These are phyloP conservation scores for Paradendryphiella salina DNA, from an alignment of 2,329 filamentous ascomycete species.

Conservation along the genomic window DNA sequence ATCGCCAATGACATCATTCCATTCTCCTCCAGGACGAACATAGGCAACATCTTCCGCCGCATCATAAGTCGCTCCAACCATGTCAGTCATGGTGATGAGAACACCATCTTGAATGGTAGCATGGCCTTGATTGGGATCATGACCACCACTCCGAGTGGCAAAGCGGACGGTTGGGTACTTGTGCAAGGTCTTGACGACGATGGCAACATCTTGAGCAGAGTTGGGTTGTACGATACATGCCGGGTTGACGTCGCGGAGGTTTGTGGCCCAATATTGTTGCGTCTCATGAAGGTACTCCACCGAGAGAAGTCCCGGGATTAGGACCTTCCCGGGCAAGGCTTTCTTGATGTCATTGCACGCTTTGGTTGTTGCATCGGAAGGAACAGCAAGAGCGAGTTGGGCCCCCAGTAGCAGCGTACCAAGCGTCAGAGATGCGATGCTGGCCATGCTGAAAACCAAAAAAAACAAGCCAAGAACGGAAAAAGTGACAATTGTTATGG, in stretches of 20 bases:
- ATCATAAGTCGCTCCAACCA: slow-evolving; percentile 45
- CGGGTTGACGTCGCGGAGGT: slow-evolving; percentile 24
- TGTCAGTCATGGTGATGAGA: slow-evolving; percentile 43
- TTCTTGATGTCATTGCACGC: slow-evolving; percentile 26
- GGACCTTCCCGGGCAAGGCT: slow-evolving; percentile 25
- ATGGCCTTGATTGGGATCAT: slow-evolving; percentile 46
- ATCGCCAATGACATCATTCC: slow-evolving; percentile 46
- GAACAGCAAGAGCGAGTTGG: slow-evolving; percentile 11
- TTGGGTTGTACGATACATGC: slow-evolving; percentile 33
- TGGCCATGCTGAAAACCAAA: slow-evolving; percentile 8
- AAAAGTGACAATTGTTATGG: background rate
- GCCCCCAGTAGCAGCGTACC: slow-evolving; percentile 13
- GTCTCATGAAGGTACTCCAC: slow-evolving; percentile 25
- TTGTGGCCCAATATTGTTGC: slow-evolving; percentile 29
- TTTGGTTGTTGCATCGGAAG: slow-evolving; percentile 21
- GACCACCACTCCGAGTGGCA: slow-evolving; percentile 40
- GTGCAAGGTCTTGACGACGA: slow-evolving; percentile 29
- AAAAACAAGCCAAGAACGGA: background rate
- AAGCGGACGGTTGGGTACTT: slow-evolving; percentile 29
- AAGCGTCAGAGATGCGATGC: slow-evolving; percentile 2
- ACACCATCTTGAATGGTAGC: slow-evolving; percentile 45
- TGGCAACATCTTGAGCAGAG: slow-evolving; percentile 29
- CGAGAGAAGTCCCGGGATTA: slow-evolving; percentile 22
- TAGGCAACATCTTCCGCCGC: slow-evolving; percentile 41
- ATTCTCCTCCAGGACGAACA: slow-evolving; percentile 48